A percentile compares a stretch with the other conserved stretches of the same genome.
Conservation (phyloP, 768 basidiomycete species). For the button mushroom (Agaricus bisporus) region DNA sequence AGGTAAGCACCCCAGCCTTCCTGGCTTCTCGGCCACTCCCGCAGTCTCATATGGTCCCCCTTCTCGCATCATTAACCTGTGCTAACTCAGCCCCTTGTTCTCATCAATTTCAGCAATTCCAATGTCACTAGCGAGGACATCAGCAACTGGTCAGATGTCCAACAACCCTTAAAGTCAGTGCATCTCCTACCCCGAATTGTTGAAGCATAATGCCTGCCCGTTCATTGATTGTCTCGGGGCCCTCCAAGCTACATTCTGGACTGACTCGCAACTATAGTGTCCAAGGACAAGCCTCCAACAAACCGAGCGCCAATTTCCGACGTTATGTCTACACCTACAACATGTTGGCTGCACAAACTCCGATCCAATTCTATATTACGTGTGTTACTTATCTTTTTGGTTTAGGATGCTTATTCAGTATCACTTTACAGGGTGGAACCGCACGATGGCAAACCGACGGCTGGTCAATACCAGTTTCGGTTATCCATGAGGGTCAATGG, state of each 20-base stretch:
- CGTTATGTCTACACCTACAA: conserved; percentile 50
- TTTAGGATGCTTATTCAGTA: neutral
- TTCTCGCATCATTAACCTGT: conserved; percentile 2
- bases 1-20: conserved; percentile 22
- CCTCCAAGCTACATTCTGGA: neutral
- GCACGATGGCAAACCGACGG: conserved; percentile 28
- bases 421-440: conserved; percentile 37
- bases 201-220: conserved; percentile 6
- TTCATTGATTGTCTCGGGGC: neutral
- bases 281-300: conserved; percentile 15
- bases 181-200: conserved; percentile 2
- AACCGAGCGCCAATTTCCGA: conserved; percentile 25
- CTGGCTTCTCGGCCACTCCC: conserved; percentile 12
- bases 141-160: conserved; percentile 13
- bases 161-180: conserved; percentile 21
- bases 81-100: neutral
- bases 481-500: conserved; percentile 49
- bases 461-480: conserved; percentile 46
- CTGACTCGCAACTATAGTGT: conserved; percentile 8
- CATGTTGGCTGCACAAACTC: conserved; percentile 35
- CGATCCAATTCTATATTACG: conserved; percentile 47
- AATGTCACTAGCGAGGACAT: conserved; percentile 18
- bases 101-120: conserved; percentile 19
- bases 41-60: conserved; percentile 6
- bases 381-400: conserved; percentile 23